Conservation (phyloP, 768 basidiomycete genomes). For the Termitomyces sp. region DNA sequence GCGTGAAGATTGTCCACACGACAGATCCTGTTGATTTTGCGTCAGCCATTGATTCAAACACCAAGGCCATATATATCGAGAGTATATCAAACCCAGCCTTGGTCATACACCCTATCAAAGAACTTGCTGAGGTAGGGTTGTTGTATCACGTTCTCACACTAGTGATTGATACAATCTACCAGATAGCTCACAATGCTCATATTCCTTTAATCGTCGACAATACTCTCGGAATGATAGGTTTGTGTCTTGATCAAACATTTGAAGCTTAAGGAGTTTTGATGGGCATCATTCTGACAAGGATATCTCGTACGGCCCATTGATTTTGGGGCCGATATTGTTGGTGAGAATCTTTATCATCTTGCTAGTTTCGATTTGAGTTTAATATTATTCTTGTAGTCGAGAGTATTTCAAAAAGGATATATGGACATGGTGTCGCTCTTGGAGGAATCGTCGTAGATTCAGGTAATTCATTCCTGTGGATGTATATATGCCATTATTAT, state of each 20-base stretch:
- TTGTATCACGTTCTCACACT: no score
- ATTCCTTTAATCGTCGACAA: slow-evolving; percentile 28
- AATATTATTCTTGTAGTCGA: neutral
- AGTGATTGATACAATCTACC: neutral
- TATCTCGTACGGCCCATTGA: slow-evolving; percentile 69
- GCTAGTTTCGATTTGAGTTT: neutral
- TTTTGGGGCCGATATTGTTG: slow-evolving; percentile 50
- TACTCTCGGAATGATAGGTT: slow-evolving; percentile 34
- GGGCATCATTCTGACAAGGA: slow-evolving; percentile 8
- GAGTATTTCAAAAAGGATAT: neutral
- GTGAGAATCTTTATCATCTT: neutral
- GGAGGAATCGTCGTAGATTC: slow-evolving; percentile 1
- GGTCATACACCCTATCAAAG: slow-evolving; percentile 39
- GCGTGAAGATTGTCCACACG: slow-evolving; percentile 29
- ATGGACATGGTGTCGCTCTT: neutral
- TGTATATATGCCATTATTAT: neutral
- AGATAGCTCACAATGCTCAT: slow-evolving; percentile 45
- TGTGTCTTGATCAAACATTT: neutral
- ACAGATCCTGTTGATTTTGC: neutral
- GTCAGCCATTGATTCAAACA: slow-evolving; percentile 45
- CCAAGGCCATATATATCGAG: slow-evolving; percentile 52
- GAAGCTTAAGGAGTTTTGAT: neutral
- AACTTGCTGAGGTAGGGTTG: slow-evolving; percentile 35
- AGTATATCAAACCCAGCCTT: slow-evolving; percentile 53
- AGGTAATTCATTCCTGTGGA: neutral